Evolutionary conservation across 495 filamentous ascomycete genomes (phyloP).

Genomic region (Podospora anserina): DNA sequence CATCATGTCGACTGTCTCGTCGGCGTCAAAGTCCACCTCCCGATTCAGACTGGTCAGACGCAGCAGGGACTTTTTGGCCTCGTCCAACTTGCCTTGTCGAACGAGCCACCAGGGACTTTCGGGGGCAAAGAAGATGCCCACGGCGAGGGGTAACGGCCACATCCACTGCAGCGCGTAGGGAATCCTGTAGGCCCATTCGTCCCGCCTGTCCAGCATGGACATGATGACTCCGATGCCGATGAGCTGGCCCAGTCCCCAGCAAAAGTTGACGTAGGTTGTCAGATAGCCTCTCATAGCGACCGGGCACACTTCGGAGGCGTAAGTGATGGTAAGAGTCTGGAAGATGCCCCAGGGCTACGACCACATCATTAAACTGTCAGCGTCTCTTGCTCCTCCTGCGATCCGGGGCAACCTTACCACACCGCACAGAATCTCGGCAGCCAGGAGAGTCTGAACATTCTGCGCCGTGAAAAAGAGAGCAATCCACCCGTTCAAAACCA

Average conservation of each 20-base stretch:
- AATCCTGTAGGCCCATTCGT: conserved; percentile 59
- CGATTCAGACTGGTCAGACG: conserved; percentile 59
- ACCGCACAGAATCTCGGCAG: conserved; percentile 73
- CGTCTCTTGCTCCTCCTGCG: background rate
- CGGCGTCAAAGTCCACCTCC: conserved; percentile 63
- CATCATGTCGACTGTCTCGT: conserved; percentile 83
- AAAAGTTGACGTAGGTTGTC: conserved; percentile 79
- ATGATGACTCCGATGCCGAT: conserved; percentile 73
- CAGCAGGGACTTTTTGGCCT: conserved; percentile 64
- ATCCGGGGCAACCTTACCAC: conserved; percentile 39
- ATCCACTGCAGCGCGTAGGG: conserved; percentile 80
- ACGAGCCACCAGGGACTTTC: conserved; percentile 85
- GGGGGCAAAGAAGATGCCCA: conserved; percentile 68
- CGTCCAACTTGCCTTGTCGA: conserved; percentile 61
- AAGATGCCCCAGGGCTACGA: conserved; percentile 68
- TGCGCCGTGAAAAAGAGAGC: conserved; percentile 75
- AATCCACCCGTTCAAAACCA: conserved; percentile 64
- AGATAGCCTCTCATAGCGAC: conserved; percentile 68
- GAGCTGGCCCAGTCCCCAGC: conserved; percentile 75
- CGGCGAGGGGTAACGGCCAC: conserved; percentile 72
- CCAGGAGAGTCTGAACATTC: conserved; percentile 63
- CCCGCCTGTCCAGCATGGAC: conserved; percentile 54
- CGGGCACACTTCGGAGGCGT: conserved; percentile 76
- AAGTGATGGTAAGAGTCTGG: conserved; percentile 74
- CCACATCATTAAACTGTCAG: background rate